These are phyloP conservation scores for Paragyromitra xinjiangensis DNA, from an alignment of 495 filamentous ascomycete species.

Conservation along the genomic window DNA sequence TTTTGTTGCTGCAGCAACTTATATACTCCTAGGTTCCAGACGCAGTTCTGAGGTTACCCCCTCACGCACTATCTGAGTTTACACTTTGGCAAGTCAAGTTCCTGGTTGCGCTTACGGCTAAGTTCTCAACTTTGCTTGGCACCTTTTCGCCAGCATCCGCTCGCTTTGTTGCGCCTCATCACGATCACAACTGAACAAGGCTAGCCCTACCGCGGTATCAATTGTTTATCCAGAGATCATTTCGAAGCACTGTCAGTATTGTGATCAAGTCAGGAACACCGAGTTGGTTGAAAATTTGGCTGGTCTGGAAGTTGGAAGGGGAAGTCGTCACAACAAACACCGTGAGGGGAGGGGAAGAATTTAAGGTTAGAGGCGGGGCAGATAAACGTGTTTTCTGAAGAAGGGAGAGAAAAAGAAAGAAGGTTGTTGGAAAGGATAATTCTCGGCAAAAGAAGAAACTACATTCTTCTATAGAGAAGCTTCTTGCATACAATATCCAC, in stretches of 20 bases:
- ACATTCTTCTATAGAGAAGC: constrained; percentile 51
- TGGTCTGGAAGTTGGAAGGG: constrained; percentile 38
- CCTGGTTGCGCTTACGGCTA: constrained; percentile 54
- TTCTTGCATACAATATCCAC: constrained; percentile 49
- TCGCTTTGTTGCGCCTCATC: constrained; percentile 55
- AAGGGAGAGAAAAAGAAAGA: constrained; percentile 28
- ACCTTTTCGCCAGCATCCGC: constrained; percentile 51
- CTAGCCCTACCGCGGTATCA: constrained; percentile 30
- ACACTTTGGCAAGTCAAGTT: constrained; percentile 44
- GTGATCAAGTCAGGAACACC: constrained; percentile 36
- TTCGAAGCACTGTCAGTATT: constrained; percentile 6
- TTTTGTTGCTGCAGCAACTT: constrained; percentile 45
- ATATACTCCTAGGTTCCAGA: constrained; percentile 46
- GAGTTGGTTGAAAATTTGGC: constrained; percentile 19
- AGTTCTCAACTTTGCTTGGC: constrained; percentile 53
- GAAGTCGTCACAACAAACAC: constrained; percentile 41
- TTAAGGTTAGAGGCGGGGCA: constrained; percentile 47
- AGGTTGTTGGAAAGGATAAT: constrained; percentile 15
- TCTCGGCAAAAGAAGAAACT: constrained; percentile 33
- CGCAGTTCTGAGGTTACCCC: constrained; percentile 38
- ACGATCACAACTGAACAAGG: constrained; percentile 44
- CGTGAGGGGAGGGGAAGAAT: constrained; percentile 49
- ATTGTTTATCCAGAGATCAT: constrained; percentile 35
- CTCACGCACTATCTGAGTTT: constrained; percentile 52
- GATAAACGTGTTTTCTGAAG: constrained; percentile 48